These are phyloP conservation scores for Dillenia turbinata DNA, from an alignment of 164 flowering plant species.

Conservation along the genomic window DNA sequence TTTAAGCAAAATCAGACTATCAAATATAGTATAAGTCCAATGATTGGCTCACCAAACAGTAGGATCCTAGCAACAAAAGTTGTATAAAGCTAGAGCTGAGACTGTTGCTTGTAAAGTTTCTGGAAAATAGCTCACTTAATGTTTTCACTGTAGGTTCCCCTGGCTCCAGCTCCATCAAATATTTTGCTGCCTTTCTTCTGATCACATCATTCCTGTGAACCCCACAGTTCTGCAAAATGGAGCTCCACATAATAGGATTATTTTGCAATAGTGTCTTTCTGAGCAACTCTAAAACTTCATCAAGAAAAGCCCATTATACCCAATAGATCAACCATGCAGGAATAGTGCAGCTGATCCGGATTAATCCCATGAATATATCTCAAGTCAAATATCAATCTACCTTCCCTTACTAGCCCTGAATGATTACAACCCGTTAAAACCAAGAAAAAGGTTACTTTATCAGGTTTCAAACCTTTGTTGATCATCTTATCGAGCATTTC, in stretches of 20 bases:
- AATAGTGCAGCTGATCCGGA: constrained; percentile 54
- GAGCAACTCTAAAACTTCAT: constrained; percentile 63
- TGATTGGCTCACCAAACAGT: too few species aligned
- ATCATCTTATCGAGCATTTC: constrained; percentile 39
- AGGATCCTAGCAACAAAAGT: too few species aligned
- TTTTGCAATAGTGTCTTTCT: constrained; percentile 23
- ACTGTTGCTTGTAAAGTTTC: too few species aligned
- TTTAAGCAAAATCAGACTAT: too few species aligned
- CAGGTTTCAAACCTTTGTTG: constrained; percentile 48
- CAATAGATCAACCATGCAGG: constrained; percentile 75
- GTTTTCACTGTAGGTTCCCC: constrained; percentile 33
- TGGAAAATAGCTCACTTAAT: too few species aligned
- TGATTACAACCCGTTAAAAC: constrained; percentile 64
- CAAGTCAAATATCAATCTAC: constrained; percentile 47
- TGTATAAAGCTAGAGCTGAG: too few species aligned
- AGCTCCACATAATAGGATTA: constrained; percentile 58
- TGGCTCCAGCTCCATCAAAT: constrained; percentile 48
- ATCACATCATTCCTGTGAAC: constrained; percentile 40
- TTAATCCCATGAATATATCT: constrained; percentile 24
- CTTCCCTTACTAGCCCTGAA: constrained; percentile 69
- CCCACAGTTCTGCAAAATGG: constrained; percentile 60
- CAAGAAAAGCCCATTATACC: constrained; percentile 59
- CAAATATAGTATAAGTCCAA: too few species aligned
- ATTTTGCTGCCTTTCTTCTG: constrained; percentile 48
- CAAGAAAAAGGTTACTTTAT: constrained; percentile 58